Percentiles rank a stretch among this genome's conserved stretches.
These are phyloP conservation scores for Cenchrus fungigraminus DNA, from an alignment of 176 grass and related monocot genomes.

Conservation along the genomic window DNA sequence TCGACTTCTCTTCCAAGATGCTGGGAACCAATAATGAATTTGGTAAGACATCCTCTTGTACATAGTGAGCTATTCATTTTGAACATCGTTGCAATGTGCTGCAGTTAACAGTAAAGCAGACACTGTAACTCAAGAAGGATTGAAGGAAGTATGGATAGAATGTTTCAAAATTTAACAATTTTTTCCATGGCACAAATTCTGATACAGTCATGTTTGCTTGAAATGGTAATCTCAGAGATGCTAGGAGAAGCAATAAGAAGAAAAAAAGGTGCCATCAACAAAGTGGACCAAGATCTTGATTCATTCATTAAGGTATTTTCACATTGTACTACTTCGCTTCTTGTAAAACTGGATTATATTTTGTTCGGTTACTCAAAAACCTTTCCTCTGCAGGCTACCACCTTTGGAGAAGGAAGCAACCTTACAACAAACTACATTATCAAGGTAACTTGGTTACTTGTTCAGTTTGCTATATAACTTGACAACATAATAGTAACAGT, in stretches of 20 bases:
- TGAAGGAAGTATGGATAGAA: not conserved
- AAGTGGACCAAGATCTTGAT: slow-evolving; percentile 80
- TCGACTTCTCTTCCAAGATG: slow-evolving; percentile 78
- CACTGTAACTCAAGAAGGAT: slow-evolving; percentile 32
- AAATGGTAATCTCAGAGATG: slow-evolving; percentile 58
- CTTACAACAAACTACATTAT: slow-evolving; percentile 87
- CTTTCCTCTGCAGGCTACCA: slow-evolving; percentile 54
- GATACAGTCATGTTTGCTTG: slow-evolving; percentile 46
- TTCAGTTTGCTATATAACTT: slow-evolving; percentile 26
- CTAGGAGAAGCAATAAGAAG: slow-evolving; percentile 75
- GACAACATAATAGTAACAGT: slow-evolving; percentile 22
- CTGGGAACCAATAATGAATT: slow-evolving; percentile 74
- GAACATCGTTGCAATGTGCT: not conserved
- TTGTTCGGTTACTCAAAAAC: slow-evolving; percentile 38
- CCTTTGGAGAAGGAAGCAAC: slow-evolving; percentile 84
- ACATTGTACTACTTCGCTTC: not conserved
- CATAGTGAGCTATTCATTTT: not conserved
- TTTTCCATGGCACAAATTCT: slow-evolving; percentile 32
- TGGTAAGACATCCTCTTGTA: slow-evolving; percentile 52
- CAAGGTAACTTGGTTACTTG: slow-evolving; percentile 55
- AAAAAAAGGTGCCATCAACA: slow-evolving; percentile 72
- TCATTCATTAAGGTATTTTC: slow-evolving; percentile 68
- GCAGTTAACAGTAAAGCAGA: slow-evolving; percentile 24
- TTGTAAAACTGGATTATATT: slow-evolving; percentile 2
- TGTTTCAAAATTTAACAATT: slow-evolving; percentile 1